Percentiles rank a stretch among this genome's conserved stretches.
Evolutionary conservation across 2,329 filamentous ascomycete species (phyloP).

Genomic region (Fusarium miscanthi): DNA sequence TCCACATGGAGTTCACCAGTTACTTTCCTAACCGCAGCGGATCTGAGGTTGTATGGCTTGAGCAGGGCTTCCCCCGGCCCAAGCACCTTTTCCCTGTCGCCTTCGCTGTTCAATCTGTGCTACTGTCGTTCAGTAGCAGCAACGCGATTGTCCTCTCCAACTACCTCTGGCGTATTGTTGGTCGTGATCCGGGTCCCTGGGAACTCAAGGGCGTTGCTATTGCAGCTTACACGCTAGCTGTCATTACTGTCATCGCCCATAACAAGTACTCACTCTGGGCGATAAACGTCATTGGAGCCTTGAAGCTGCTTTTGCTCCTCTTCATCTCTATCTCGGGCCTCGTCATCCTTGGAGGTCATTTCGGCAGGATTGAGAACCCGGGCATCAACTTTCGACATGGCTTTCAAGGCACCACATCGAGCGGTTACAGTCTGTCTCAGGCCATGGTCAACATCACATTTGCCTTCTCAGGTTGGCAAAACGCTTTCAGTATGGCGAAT

Average conservation of each 20-base stretch:
- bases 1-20: constrained; percentile 72
- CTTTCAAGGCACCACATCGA: constrained; percentile 50
- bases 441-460: constrained; percentile 70
- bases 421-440: constrained; percentile 53
- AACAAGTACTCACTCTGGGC: constrained; percentile 68
- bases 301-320: constrained; percentile 71
- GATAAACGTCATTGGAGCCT: constrained; percentile 65
- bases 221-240: constrained; percentile 69
- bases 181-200: constrained; percentile 65
- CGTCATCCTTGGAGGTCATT: constrained; percentile 63
- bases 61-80: constrained; percentile 74
- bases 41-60: constrained; percentile 74
- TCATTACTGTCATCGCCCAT: constrained; percentile 64
- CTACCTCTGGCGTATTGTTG: constrained; percentile 70
- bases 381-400: constrained; percentile 51
- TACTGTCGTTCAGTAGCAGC: constrained; percentile 73
- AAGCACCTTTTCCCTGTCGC: constrained; percentile 72
- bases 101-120: constrained; percentile 72
- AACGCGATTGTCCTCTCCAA: constrained; percentile 70
- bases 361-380: constrained; percentile 47
- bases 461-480: constrained; percentile 67
- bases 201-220: constrained; percentile 74
- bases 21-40: constrained; percentile 76
- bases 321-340: constrained; percentile 71
- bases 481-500: constrained; percentile 71